These are phyloP conservation scores for Boletus edulis DNA, from an alignment of 768 basidiomycete species.

Conservation along the genomic window DNA sequence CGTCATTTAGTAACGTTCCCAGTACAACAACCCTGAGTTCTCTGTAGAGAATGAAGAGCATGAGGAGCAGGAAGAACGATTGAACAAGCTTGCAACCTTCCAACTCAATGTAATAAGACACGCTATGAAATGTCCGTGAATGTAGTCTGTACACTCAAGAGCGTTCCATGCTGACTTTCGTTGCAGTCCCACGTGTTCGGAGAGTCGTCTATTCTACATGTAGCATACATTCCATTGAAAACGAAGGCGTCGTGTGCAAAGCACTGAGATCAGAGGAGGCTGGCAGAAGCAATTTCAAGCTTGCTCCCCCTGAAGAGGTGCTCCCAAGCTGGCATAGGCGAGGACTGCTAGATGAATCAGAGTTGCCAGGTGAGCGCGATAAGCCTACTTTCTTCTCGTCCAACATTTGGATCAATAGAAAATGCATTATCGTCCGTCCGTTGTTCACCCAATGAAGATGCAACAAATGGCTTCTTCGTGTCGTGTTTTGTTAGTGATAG, in stretches of 20 bases:
- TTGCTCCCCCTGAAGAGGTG: conserved; percentile 67
- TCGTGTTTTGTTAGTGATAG: conserved; percentile 67
- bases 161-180: conserved; percentile 7
- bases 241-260: conserved; percentile 84
- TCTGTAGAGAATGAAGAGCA: conserved; percentile 55
- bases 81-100: conserved; percentile 83
- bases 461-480: conserved; percentile 97
- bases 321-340: conserved; percentile 82
- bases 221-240: conserved; percentile 86
- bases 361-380: conserved; percentile 42
- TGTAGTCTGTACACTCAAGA: conserved; percentile 19
- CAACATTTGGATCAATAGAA: conserved; percentile 33
- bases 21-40: conserved; percentile 2
- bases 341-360: conserved; percentile 67
- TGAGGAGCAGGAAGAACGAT: conserved; percentile 59
- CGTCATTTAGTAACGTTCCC: conserved; percentile 13
- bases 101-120: conserved; percentile 91
- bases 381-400: background rate
- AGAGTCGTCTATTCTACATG: conserved; percentile 98
- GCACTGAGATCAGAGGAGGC: conserved; percentile 76
- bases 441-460: conserved; percentile 79
- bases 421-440: conserved; percentile 63
- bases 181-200: conserved; percentile 67
- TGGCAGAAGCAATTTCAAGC: conserved; percentile 50
- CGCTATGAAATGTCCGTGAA: conserved; percentile 81